These are phyloP conservation scores for Sordariomycetes sp. DNA, from an alignment of 2,329 filamentous ascomycete genomes.

Conservation along the genomic window DNA sequence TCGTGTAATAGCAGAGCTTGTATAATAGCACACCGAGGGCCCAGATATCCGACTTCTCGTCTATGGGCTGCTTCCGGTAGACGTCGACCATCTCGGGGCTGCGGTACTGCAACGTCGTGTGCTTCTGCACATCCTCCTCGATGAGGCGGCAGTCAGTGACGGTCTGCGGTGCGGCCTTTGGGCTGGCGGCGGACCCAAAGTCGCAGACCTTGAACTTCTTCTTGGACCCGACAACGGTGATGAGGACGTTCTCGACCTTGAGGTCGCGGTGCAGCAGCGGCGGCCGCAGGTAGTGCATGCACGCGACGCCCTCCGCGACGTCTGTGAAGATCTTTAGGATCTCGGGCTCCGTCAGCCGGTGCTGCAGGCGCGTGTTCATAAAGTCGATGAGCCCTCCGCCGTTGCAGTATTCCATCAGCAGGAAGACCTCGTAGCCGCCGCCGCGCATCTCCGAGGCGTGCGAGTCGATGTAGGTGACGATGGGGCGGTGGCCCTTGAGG, in stretches of 20 bases:
- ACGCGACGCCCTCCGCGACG: slow-evolving; percentile 89
- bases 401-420: slow-evolving; percentile 96
- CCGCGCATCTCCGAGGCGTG: slow-evolving; percentile 89
- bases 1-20: slow-evolving; percentile 98
- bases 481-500: slow-evolving; percentile 87
- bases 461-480: slow-evolving; percentile 97
- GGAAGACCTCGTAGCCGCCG: slow-evolving; percentile 92
- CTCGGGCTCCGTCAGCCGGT: slow-evolving; percentile 92
- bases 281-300: slow-evolving; percentile 98
- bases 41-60: slow-evolving; percentile 99
- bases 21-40: slow-evolving; percentile 89
- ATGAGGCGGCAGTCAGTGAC: slow-evolving; percentile 82
- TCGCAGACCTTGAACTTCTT: slow-evolving; percentile 92
- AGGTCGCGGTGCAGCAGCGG: slow-evolving; percentile 85
- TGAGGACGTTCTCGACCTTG: slow-evolving; percentile 96
- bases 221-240: slow-evolving; percentile 52
- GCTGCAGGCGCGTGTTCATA: slow-evolving; percentile 96
- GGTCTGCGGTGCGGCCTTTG: slow-evolving; percentile 71
- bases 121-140: slow-evolving; percentile 92
- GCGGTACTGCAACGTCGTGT: slow-evolving; percentile 93
- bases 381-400: slow-evolving; percentile 96
- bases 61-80: slow-evolving; percentile 88
- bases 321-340: slow-evolving; percentile 95
- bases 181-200: slow-evolving; percentile 83
- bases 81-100: slow-evolving; percentile 99